These are phyloP conservation scores for Ascocoryne sarcoides DNA, from an alignment of 2,329 filamentous ascomycete genomes.

Conservation along the genomic window DNA sequence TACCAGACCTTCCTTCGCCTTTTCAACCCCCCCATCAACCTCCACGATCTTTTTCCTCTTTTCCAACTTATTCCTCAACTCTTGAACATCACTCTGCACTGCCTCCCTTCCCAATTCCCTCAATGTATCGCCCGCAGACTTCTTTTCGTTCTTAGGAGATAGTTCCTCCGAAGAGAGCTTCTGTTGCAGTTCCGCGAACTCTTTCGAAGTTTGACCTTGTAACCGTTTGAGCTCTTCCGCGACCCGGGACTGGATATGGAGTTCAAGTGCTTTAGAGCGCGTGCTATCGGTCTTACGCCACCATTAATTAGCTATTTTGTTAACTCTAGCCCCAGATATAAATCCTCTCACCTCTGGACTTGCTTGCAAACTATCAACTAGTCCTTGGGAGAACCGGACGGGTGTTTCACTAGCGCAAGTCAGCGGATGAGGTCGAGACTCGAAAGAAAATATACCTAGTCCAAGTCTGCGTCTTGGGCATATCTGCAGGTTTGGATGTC, in stretches of 20 bases:
- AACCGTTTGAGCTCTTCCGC: conserved; percentile 76
- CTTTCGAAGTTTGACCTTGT: conserved; percentile 58
- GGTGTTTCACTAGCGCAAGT: conserved; percentile 43
- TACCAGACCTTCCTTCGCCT: conserved; percentile 67
- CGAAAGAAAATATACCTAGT: conserved; percentile 14
- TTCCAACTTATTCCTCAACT: conserved; percentile 50
- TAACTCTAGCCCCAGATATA: no score
- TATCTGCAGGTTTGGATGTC: conserved; percentile 23
- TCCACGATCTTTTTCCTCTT: conserved; percentile 57
- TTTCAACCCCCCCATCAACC: conserved; percentile 62
- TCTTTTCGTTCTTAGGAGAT: conserved; percentile 4
- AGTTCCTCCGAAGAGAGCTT: conserved; percentile 39
- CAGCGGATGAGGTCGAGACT: conserved; percentile 1
- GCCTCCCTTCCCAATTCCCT: conserved; percentile 34
- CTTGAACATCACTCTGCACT: conserved; percentile 51
- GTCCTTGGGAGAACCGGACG: conserved; percentile 67
- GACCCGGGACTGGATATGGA: conserved; percentile 82
- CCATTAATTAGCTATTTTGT: conserved; percentile 4
- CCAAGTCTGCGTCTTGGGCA: conserved; percentile 25
- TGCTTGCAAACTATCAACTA: conserved; percentile 74
- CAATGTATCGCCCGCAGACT: conserved; percentile 27
- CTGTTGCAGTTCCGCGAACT: conserved; percentile 60
- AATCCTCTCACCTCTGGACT: conserved; percentile 75
- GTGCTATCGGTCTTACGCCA: conserved; percentile 86
- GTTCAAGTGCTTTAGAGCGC: conserved; percentile 73